Percentiles rank a stretch among this genome's conserved stretches.
Evolutionary conservation across 2,329 filamentous ascomycete species (phyloP).

Genomic region (Herpomyces periplanetae): DNA sequence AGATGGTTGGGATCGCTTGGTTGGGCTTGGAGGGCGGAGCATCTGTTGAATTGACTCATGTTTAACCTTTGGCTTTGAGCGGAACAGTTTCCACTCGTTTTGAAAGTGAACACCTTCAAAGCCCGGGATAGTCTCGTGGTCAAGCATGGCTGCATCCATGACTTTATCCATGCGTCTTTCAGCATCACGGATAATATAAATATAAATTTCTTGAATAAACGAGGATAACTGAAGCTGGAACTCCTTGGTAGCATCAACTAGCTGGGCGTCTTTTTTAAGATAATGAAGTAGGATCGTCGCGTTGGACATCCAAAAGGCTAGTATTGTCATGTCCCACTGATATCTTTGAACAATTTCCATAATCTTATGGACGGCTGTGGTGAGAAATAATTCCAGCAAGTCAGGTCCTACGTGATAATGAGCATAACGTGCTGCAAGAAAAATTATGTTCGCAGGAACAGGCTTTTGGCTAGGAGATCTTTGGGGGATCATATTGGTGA

Average conservation of each 20-base stretch:
- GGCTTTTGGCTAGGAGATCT: slow-evolving; percentile 86
- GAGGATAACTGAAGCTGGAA: slow-evolving; percentile 81
- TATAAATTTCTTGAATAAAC: slow-evolving; percentile 89
- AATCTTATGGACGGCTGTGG: slow-evolving; percentile 71
- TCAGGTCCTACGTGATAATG: slow-evolving; percentile 78
- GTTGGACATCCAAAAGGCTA: slow-evolving; percentile 96
- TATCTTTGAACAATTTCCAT: slow-evolving; percentile 79
- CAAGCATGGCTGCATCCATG: slow-evolving; percentile 62
- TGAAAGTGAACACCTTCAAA: slow-evolving; percentile 91
- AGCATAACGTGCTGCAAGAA: slow-evolving; percentile 72
- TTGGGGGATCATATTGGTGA: slow-evolving; percentile 91
- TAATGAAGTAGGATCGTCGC: slow-evolving; percentile 82
- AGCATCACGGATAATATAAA: slow-evolving; percentile 77
- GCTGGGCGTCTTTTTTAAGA: slow-evolving; percentile 56
- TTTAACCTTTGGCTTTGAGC: slow-evolving; percentile 56
- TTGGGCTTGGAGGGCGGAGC: slow-evolving; percentile 65
- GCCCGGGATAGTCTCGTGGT: slow-evolving; percentile 87
- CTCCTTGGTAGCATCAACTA: slow-evolving; percentile 39
- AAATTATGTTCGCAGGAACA: slow-evolving; percentile 83
- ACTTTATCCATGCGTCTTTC: slow-evolving; percentile 88
- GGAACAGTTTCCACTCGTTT: slow-evolving; percentile 93
- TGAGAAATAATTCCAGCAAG: slow-evolving; percentile 35
- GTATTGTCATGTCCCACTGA: slow-evolving; percentile 97
- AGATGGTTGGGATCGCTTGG: slow-evolving; percentile 57
- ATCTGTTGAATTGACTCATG: slow-evolving; percentile 57